phyloP scores from a whole-genome alignment of 176 grass and related monocot genomes.

The Elaeis guineensis region DNA sequence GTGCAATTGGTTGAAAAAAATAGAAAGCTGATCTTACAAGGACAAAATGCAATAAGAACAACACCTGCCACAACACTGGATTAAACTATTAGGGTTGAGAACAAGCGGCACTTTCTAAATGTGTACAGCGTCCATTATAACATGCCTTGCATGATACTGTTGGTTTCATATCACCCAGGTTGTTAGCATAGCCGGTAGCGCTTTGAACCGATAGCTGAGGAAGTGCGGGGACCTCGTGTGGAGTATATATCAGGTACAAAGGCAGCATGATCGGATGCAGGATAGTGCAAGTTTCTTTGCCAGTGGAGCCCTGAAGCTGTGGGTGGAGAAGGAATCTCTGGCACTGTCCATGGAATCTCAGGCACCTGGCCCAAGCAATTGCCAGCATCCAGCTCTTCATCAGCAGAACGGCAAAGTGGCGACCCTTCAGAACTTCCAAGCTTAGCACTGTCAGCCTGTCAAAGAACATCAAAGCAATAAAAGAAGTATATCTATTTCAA shows the following conservation, averaged over 20 bases:
- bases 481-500: too few species aligned
- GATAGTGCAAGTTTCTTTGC: constrained; percentile 25
- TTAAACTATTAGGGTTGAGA: too few species aligned
- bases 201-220: too few species aligned
- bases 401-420: constrained; percentile 31
- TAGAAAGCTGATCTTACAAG: too few species aligned
- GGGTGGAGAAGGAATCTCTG: constrained; percentile 61
- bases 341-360: constrained; percentile 52
- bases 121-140: too few species aligned
- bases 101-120: too few species aligned
- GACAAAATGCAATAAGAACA: too few species aligned
- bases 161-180: too few species aligned
- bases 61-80: too few species aligned
- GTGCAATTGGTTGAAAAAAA: too few species aligned
- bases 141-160: too few species aligned
- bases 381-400: constrained; percentile 32
- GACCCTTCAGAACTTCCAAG: constrained; percentile 51
- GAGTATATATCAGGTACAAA: constrained; percentile 57
- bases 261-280: constrained; percentile 14
- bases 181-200: too few species aligned
- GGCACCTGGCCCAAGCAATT: constrained; percentile 58
- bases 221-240: constrained; percentile 1
- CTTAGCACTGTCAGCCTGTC: constrained; percentile 77
- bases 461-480: background rate
- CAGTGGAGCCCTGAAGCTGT: constrained; percentile 62